phyloP scores from a whole-genome alignment of 805 yeast species.

The Suhomyces prunicola region DNA sequence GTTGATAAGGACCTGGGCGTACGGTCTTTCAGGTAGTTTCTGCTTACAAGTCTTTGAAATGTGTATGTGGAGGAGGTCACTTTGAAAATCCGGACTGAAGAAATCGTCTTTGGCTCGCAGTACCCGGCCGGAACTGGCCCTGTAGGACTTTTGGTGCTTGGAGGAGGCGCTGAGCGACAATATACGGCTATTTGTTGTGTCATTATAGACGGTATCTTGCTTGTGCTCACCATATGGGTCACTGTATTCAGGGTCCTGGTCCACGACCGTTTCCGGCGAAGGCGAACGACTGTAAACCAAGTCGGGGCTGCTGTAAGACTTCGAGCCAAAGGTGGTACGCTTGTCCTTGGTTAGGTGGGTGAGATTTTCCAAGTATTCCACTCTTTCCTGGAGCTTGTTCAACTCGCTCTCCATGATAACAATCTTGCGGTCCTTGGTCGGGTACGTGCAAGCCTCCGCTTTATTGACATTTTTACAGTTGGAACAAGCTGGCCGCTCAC shows the following conservation, averaged over 20 bases:
- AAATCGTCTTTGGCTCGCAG: conserved; percentile 15
- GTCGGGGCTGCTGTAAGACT: not conserved
- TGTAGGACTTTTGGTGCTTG: not conserved
- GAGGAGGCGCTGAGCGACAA: not conserved
- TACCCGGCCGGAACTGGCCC: not conserved
- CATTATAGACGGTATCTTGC: not conserved
- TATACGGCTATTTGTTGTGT: not conserved
- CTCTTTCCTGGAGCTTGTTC: conserved; percentile 30
- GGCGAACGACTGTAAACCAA: not conserved
- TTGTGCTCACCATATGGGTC: not conserved
- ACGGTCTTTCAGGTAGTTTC: conserved; percentile 24
- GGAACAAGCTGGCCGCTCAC: conserved; percentile 40
- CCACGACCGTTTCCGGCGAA: not conserved
- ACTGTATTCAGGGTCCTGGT: not conserved
- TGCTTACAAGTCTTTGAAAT: conserved; percentile 17
- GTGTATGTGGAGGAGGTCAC: conserved; percentile 22
- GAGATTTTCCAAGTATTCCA: conserved; percentile 25
- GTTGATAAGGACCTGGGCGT: conserved; percentile 21
- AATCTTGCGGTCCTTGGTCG: conserved; percentile 38
- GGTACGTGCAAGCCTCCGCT: conserved; percentile 32
- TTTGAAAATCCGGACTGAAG: conserved; percentile 26
- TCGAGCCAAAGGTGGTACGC: not conserved
- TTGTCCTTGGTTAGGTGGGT: not conserved
- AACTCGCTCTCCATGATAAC: conserved; percentile 43
- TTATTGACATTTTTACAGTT: conserved; percentile 35